Evolutionary conservation across 805 yeast genomes (phyloP).

Genomic region (Hanseniaspora occidentalis): DNA sequence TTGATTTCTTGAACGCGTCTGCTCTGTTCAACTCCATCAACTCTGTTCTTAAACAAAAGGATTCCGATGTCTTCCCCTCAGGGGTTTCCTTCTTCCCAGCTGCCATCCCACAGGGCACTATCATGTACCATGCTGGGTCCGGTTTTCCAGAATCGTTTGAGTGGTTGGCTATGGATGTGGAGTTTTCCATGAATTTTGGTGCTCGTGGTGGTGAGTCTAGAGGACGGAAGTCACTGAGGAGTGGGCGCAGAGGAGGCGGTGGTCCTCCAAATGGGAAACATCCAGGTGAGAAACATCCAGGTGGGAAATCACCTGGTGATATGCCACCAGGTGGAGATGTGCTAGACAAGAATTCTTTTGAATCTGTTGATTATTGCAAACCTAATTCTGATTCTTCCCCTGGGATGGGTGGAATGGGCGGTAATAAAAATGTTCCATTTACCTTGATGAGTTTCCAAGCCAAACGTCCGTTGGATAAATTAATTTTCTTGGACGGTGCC

Average conservation of each 20-base stretch:
- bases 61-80: constrained; percentile 39
- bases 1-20: constrained; percentile 37
- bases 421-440: constrained; percentile 7
- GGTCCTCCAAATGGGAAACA: constrained; percentile 3
- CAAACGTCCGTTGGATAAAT: constrained; percentile 33
- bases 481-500: constrained; percentile 52
- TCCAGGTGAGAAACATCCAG: constrained; percentile 1
- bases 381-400: background rate
- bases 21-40: constrained; percentile 44
- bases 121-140: constrained; percentile 42
- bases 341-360: background rate
- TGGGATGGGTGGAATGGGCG: background rate
- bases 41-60: constrained; percentile 39
- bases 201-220: constrained; percentile 11
- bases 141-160: constrained; percentile 37
- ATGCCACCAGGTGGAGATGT: background rate
- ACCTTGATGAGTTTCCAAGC: constrained; percentile 35
- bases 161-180: constrained; percentile 56
- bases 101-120: constrained; percentile 44
- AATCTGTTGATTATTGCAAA: background rate
- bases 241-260: constrained; percentile 7
- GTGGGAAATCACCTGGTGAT: background rate
- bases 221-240: constrained; percentile 12
- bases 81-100: constrained; percentile 52
- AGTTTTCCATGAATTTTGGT: constrained; percentile 43